A percentile compares a stretch with the other conserved stretches of the same genome.
Evolutionary conservation across 1,284 basidiomycete genomes (phyloP).

Genomic region (Singerocomus rubriflavus): DNA sequence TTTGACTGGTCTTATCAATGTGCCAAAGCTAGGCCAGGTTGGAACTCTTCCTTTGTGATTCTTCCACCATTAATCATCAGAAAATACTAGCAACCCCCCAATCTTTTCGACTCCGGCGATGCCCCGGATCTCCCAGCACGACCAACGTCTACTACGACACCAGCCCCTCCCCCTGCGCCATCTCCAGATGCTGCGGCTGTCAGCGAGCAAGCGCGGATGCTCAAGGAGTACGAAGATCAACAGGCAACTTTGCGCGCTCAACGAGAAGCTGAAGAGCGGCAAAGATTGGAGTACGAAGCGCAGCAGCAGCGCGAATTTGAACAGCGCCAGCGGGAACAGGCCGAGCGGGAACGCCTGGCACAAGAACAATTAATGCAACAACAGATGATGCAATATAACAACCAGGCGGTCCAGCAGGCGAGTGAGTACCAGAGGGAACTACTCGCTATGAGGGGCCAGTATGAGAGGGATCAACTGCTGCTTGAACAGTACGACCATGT

Average conservation of each 20-base stretch:
- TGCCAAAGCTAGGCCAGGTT: slow-evolving; percentile 91
- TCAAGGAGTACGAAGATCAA: slow-evolving; percentile 97
- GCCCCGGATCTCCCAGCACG: slow-evolving; percentile 88
- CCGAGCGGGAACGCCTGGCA: slow-evolving; percentile 83
- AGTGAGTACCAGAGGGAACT: slow-evolving; percentile 88
- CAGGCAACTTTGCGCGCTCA: slow-evolving; percentile 79
- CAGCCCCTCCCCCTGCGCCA: slow-evolving; percentile 65
- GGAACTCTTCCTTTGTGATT: slow-evolving; percentile 15
- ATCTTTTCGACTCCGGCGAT: slow-evolving; percentile 78
- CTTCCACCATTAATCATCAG: not conserved
- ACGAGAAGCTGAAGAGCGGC: slow-evolving; percentile 81
- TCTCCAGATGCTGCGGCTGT: slow-evolving; percentile 76
- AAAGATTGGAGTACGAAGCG: slow-evolving; percentile 73
- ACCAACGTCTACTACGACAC: slow-evolving; percentile 60
- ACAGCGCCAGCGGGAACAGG: slow-evolving; percentile 84
- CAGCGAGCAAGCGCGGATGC: slow-evolving; percentile 90
- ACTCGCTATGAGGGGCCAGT: slow-evolving; percentile 93
- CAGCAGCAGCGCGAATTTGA: slow-evolving; percentile 90
- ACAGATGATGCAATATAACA: slow-evolving; percentile 74
- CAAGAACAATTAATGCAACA: slow-evolving; percentile 85
- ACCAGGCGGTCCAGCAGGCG: slow-evolving; percentile 65
- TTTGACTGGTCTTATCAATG: slow-evolving; percentile 92
- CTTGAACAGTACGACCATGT: slow-evolving; percentile 97
- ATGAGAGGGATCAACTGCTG: slow-evolving; percentile 97
- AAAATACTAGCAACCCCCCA: slow-evolving; percentile 79